Percentiles rank a stretch among this genome's conserved stretches.
phyloP scores from a whole-genome alignment of 306 rosid genomes.

The Acmispon strigosus region DNA sequence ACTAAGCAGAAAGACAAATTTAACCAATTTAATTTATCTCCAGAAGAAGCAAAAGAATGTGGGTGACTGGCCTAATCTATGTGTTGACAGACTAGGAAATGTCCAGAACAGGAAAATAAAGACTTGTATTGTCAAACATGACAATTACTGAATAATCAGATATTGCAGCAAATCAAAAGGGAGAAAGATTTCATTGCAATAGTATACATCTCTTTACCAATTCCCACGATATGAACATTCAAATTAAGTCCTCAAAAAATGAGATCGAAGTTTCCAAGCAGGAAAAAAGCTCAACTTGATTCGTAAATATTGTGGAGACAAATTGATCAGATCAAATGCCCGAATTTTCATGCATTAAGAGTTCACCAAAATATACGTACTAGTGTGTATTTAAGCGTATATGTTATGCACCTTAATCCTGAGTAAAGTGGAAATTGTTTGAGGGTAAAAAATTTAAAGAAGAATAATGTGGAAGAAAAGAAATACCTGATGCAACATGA shows the following conservation, averaged over 20 bases:
- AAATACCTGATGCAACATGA: conserved; percentile 93
- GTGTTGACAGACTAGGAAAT: neutral
- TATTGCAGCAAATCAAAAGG: neutral
- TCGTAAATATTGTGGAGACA: neutral
- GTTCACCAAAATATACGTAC: neutral
- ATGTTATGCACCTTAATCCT: too few species aligned
- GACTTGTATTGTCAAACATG: neutral
- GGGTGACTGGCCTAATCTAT: neutral
- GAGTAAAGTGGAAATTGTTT: neutral
- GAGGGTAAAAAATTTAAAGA: neutral
- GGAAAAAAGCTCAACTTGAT: neutral
- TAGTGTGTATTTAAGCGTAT: neutral
- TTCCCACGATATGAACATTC: neutral
- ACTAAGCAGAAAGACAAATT: conserved; percentile 3
- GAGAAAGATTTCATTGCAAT: neutral
- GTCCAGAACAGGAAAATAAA: neutral
- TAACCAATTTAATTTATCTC: conserved; percentile 1
- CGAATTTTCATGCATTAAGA: neutral
- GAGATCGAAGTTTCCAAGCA: neutral
- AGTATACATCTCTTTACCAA: neutral
- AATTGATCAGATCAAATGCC: neutral
- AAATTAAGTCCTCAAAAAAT: neutral
- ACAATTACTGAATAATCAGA: neutral
- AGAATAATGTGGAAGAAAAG: neutral
- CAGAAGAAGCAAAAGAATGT: neutral